These are phyloP conservation scores for Neofusicoccum ribis DNA, from an alignment of 2,329 filamentous ascomycete genomes.

Conservation along the genomic window DNA sequence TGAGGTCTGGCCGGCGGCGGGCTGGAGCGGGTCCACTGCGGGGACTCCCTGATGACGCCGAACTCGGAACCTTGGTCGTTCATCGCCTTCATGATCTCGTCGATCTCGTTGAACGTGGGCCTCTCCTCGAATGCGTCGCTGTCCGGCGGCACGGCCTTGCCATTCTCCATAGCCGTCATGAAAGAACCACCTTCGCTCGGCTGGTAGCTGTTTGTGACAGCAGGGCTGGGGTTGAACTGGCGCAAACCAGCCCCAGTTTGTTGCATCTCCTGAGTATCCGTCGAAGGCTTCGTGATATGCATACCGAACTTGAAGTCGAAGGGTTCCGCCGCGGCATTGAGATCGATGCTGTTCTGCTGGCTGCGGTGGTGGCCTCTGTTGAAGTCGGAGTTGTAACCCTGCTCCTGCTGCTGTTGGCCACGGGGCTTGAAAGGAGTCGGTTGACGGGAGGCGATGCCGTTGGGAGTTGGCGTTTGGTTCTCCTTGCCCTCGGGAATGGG, in stretches of 20 bases:
- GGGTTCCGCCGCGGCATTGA: constrained; percentile 36
- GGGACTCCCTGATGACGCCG: constrained; percentile 63
- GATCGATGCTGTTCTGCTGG: constrained; percentile 11
- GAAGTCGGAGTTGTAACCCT: neutral
- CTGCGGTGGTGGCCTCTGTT: neutral
- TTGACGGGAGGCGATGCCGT: neutral
- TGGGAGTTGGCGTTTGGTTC: constrained; percentile 35
- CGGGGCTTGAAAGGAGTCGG: constrained; percentile 24
- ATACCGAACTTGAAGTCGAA: constrained; percentile 57
- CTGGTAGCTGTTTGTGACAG: constrained; percentile 36
- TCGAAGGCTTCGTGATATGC: constrained; percentile 41
- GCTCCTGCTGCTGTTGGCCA: constrained; percentile 28
- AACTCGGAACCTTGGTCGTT: constrained; percentile 71
- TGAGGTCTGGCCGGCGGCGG: constrained; percentile 29
- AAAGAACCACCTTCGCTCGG: constrained; percentile 42
- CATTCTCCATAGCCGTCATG: constrained; percentile 38
- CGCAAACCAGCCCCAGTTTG: constrained; percentile 20
- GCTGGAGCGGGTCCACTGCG: constrained; percentile 10
- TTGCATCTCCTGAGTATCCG: constrained; percentile 22
- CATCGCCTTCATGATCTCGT: constrained; percentile 87
- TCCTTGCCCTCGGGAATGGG: constrained; percentile 36
- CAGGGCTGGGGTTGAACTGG: constrained; percentile 36
- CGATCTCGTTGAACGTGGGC: constrained; percentile 77
- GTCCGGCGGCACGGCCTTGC: constrained; percentile 34
- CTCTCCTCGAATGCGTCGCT: constrained; percentile 39